phyloP scores from a whole-genome alignment of 441 rosid species.

The Bocquillonia castaneifolia region DNA sequence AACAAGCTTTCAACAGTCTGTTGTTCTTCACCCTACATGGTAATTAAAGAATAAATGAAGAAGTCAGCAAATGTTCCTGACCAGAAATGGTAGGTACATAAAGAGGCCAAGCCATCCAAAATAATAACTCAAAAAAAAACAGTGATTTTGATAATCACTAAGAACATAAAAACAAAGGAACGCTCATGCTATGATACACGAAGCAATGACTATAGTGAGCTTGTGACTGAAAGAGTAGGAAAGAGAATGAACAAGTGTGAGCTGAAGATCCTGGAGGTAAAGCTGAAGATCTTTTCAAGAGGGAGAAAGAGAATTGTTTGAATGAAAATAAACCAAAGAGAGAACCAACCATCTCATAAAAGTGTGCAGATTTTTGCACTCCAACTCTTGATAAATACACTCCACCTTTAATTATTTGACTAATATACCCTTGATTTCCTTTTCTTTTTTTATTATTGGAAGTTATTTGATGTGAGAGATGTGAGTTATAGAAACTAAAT shows the following conservation, averaged over 20 bases:
- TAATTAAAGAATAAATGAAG: slow-evolving; percentile 6
- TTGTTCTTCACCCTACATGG: slow-evolving; percentile 51
- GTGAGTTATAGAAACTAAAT: no score
- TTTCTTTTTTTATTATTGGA: no score
- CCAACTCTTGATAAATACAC: no score
- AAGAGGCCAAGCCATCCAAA: background rate
- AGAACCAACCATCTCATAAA: no score
- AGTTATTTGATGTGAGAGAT: no score
- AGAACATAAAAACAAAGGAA: background rate
- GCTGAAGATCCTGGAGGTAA: background rate
- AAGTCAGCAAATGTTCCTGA: slow-evolving; percentile 6
- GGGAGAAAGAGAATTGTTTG: no score
- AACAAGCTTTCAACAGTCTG: slow-evolving; percentile 66
- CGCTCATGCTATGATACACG: background rate
- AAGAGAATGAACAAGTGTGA: background rate
- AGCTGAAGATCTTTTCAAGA: no score
- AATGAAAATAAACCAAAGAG: no score
- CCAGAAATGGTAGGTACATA: background rate
- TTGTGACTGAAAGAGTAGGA: background rate
- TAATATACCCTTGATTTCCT: no score
- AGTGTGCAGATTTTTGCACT: no score
- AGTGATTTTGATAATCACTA: background rate
- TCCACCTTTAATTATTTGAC: no score
- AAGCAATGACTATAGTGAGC: background rate
- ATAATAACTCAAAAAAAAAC: background rate